Evolutionary conservation across 2,329 filamentous ascomycete genomes (phyloP), one percentile per base, ranked within the genome.

Genomic region (Phaeosphaeriaceae sp.): DNA sequence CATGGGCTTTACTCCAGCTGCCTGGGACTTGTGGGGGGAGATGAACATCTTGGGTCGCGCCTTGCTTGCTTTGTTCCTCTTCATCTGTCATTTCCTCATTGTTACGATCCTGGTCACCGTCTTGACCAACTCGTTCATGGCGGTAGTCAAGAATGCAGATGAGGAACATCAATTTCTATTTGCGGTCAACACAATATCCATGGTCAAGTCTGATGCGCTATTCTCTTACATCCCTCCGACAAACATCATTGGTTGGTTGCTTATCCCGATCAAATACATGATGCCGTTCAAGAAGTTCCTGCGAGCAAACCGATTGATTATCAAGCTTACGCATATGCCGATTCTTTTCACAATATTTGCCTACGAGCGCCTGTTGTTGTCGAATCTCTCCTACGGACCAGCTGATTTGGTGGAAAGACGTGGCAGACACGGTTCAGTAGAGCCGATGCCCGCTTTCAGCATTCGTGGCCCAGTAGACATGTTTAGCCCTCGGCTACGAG

Each of bases 201-300:
- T 96, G 90, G 93, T 97, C 58, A 97, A 97, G 73, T 96, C 94
- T n/a, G 93, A 97, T 70, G 89, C 92, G 0, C 79, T 97, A 0
- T 97, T 97, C 77, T 95, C 91, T 3, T 97, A 97, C 69, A 84
- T 97, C 52, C 89, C 93, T 1, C 93, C 93, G 0, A 88, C 89
- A 12, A 97, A 97, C 68, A 88, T 97, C 23, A 83, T 97, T 55
- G 92, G 90, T 1, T 97, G 92, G 93, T 69, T 93, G 0, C 78
- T 96, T 21, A 92, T 92, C 64, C 93, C 93, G 0, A 72, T 95
- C 36, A 84, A 92, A 55, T 96, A 88, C 68, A 77, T 86, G 62
- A 86, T 97, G 77, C 86, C 92, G 0, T 86, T 97, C 60, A 84
- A 84, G 33, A 83, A 86, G 40, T 97, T 94, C 64, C 87, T 97